These are phyloP conservation scores for Alternaria rosae DNA, from an alignment of 2,329 filamentous ascomycete genomes.

Conservation along the genomic window DNA sequence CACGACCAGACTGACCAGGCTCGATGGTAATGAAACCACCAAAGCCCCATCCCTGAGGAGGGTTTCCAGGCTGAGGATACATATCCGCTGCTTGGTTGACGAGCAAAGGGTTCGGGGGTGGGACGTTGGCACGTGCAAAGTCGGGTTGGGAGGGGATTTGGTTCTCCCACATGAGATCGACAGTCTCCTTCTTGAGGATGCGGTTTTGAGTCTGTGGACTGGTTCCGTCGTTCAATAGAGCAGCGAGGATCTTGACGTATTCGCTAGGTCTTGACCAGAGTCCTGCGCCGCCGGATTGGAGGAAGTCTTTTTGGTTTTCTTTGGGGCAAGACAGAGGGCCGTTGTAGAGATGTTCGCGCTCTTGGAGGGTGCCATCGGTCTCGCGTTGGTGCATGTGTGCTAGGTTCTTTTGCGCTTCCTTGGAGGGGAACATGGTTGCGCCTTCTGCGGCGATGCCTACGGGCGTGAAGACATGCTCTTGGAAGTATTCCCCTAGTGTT, in stretches of 20 bases:
- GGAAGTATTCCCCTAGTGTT: conserved; percentile 56
- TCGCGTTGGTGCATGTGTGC: conserved; percentile 65
- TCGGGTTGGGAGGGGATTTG: conserved; percentile 64
- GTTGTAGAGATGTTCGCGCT: conserved; percentile 61
- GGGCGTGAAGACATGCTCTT: conserved; percentile 56
- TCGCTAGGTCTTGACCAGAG: conserved; percentile 66
- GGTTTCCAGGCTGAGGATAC: conserved; percentile 56
- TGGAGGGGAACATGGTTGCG: conserved; percentile 65
- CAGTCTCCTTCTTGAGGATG: conserved; percentile 64
- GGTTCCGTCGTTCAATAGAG: conserved; percentile 69
- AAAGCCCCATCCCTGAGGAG: conserved; percentile 71
- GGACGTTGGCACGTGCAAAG: conserved; percentile 55
- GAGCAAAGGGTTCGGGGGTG: conserved; percentile 58
- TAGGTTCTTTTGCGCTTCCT: conserved; percentile 62
- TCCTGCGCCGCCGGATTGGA: conserved; percentile 69
- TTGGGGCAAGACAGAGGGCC: conserved; percentile 55
- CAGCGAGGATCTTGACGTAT: conserved; percentile 67
- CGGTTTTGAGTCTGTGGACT: conserved; percentile 63
- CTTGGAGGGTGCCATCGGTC: conserved; percentile 47
- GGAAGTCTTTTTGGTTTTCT: conserved; percentile 55
- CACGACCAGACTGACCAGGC: conserved; percentile 61
- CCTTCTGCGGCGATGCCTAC: conserved; percentile 53
- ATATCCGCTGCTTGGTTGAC: conserved; percentile 60
- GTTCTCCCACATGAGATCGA: conserved; percentile 71
- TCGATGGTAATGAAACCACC: conserved; percentile 62